Evolutionary conservation across 805 yeast genomes (phyloP), one percentile per base, ranked within the genome.

Genomic region (Metschnikowia proteae): DNA sequence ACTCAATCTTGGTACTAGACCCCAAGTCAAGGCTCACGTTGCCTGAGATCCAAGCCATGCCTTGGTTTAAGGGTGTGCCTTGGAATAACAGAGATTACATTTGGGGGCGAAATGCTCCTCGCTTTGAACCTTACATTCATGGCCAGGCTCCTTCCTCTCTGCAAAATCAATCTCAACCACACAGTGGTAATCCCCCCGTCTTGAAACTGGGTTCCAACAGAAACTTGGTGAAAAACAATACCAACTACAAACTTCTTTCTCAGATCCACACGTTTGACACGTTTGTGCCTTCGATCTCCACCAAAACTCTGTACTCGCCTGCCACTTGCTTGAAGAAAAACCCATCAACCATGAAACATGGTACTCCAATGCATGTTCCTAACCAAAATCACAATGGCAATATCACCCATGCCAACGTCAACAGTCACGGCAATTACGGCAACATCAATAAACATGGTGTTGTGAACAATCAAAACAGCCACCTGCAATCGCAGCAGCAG

Each of bases 21-120:
- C 71, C 74, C 0, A 37, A 50, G 22, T 45, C 58, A 22, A 53
- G 78, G 49, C 60, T 63, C 44, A 62, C 71, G 4, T 61, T 72
- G 27, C 51, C 66, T 0, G 68, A 70, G 36, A 62, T 72, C 5
- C 69, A 65, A 65, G 51, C 56, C 11, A 53, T 62, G 38, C 57
- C 53, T 9, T 73, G 76, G 76, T 72, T 73, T 48, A 54, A 54
- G 22, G 71, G 66, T 17, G 66, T 70, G 4, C 67, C 64, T 5
- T 73, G 78, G 78, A 62, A 68, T 42, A 74, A 71, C 51, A 58
- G 64, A 32, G 68, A 61, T 41, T 71, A 56, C 49, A 68, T 73
- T 25, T 73, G 78, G 78, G 50, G 47, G 39, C 45, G 67, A 4
- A 60, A 60, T 22, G 67, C 60, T 3, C 67, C 67, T 0, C 48